phyloP scores from a whole-genome alignment of 305 asterid species.

The Stenogyne calaminthoides region DNA sequence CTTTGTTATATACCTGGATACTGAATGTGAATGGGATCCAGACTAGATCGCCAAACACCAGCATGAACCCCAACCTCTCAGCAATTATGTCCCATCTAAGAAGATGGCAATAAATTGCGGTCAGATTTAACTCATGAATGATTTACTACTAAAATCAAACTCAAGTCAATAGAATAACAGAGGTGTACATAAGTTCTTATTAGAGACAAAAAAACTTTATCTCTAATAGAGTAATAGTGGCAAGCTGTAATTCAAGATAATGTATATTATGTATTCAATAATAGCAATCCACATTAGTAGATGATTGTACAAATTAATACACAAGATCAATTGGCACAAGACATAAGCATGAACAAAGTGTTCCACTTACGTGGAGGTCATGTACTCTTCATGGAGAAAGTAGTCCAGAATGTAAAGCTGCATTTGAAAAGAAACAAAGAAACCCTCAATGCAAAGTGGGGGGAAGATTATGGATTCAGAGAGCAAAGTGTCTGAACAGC shows the following conservation, averaged over 20 bases:
- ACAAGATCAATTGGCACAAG: slow-evolving; percentile 15
- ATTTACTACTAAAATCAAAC: slow-evolving; percentile 18
- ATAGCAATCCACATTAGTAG: neutral
- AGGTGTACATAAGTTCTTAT: neutral
- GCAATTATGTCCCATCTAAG: slow-evolving; percentile 99
- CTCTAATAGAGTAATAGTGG: neutral
- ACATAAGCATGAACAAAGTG: slow-evolving; percentile 19
- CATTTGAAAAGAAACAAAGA: slow-evolving; percentile 29
- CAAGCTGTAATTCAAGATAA: slow-evolving; percentile 5
- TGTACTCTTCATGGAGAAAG: slow-evolving; percentile 88
- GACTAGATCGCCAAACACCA: slow-evolving; percentile 95
- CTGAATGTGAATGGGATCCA: slow-evolving; percentile 99
- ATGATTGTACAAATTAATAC: slow-evolving; percentile 2
- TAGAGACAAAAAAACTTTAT: slow-evolving; percentile 3
- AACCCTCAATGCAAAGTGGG: neutral
- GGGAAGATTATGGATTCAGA: slow-evolving; percentile 21
- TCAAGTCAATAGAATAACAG: slow-evolving; percentile 16
- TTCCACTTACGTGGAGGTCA: slow-evolving; percentile 96
- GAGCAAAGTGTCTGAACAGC: slow-evolving; percentile 10
- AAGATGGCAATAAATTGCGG: slow-evolving; percentile 34
- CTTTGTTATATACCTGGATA: slow-evolving; percentile 70
- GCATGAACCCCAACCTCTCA: slow-evolving; percentile 97
- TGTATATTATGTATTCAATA: neutral
- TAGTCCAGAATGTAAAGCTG: slow-evolving; percentile 92
- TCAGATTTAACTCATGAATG: slow-evolving; percentile 28